Conservation (phyloP, 73 alveolate species). For the Diophrys sp. region DNA sequence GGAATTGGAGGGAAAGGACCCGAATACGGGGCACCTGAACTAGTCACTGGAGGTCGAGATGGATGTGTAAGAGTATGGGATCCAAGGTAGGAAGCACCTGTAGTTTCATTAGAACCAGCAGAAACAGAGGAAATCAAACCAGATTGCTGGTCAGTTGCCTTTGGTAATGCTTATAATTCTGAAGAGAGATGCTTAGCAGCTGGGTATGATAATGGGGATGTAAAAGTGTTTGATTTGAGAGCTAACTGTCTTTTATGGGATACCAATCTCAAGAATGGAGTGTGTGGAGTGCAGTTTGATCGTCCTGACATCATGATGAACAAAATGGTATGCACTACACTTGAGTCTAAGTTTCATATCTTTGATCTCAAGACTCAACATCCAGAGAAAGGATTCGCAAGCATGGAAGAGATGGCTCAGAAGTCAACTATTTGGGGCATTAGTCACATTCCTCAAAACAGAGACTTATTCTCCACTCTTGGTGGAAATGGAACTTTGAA, state of each 20-base stretch:
- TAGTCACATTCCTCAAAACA: conserved; percentile 95
- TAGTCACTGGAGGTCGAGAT: conserved; percentile 99
- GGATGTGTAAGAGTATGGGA: conserved; percentile 99
- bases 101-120: conserved; percentile 97
- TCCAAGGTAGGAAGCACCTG: conserved; percentile 97
- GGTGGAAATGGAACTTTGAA: conserved; percentile 98
- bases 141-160: conserved; percentile 99
- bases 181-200: conserved; percentile 92
- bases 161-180: conserved; percentile 86
- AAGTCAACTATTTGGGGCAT: conserved; percentile 99
- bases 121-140: conserved; percentile 93
- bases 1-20: conserved; percentile 96
- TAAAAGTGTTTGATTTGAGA: conserved; percentile 96
- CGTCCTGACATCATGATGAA: conserved; percentile 95
- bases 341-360: conserved; percentile 92
- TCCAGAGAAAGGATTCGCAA: conserved; percentile 96
- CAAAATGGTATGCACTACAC: conserved; percentile 92
- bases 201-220: conserved; percentile 99
- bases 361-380: conserved; percentile 96
- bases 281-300: conserved; percentile 97
- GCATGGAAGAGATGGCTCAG: conserved; percentile 94
- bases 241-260: conserved; percentile 95
- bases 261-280: conserved; percentile 96
- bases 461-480: conserved; percentile 90
- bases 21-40: conserved; percentile 97